A percentile compares a stretch with the other conserved stretches of the same genome.
Conservation (phyloP, 2,329 filamentous ascomycete species). For the Zelopaecilomyces penicillatus region DNA sequence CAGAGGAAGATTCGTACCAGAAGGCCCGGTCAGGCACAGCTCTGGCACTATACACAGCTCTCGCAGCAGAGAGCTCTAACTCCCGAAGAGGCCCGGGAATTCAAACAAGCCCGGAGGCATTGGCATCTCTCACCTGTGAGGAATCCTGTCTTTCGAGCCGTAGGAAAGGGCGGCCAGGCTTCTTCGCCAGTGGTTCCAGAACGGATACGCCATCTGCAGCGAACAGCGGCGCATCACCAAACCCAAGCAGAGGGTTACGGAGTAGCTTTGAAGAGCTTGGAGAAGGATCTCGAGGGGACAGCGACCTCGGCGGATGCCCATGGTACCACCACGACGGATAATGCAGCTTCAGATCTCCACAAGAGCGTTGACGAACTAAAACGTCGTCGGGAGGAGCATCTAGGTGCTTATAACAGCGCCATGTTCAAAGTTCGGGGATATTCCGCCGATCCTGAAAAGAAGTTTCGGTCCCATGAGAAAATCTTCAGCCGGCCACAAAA, state of each 20-base stretch:
- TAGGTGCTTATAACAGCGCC: conserved; percentile 14
- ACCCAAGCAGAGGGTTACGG: conserved; percentile 21
- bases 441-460: conserved; percentile 18
- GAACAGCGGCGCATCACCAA: conserved; percentile 20
- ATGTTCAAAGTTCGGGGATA: conserved; percentile 23
- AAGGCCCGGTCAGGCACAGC: conserved; percentile 25
- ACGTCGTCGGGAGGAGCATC: conserved; percentile 18
- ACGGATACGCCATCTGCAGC: conserved; percentile 18
- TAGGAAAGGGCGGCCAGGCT: conserved; percentile 11
- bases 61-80: conserved; percentile 23
- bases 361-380: conserved; percentile 15
- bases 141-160: conserved; percentile 16
- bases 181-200: conserved; percentile 13
- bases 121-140: conserved; percentile 22
- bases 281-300: conserved; percentile 12
- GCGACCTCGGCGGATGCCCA: not conserved
- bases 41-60: conserved; percentile 23
- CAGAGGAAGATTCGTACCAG: conserved; percentile 20
- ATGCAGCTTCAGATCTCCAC: conserved; percentile 3
- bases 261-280: conserved; percentile 14
- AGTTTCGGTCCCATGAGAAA: conserved; percentile 18
- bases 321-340: not conserved
- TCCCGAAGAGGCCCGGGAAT: conserved; percentile 23
- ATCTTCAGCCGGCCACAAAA: conserved; percentile 20
- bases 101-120: conserved; percentile 25